Base-by-base conservation (phyloP, 2,329 filamentous ascomycete genomes). In the Fusarium phyllophilum region DNA sequence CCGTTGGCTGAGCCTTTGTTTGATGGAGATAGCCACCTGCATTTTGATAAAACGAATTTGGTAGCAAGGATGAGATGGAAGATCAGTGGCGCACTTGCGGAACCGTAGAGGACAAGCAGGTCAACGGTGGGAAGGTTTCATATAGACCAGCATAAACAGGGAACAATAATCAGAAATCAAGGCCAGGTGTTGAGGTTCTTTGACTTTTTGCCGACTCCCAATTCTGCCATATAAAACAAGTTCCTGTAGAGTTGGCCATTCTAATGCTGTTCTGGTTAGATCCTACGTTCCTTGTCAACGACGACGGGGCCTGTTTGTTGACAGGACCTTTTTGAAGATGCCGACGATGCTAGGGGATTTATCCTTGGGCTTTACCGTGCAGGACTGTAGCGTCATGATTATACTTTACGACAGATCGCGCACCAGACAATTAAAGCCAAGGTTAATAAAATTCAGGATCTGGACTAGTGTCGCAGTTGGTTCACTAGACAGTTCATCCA, bases 1-100 rank as follows among this genome's bases (percentile, higher is more conserved):
- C 64, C 51, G 56, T 52, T 60, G 61, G 54, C 61, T 51, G 46
- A 68, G 63, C 65, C 46, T 73, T 58, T 54, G 64, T 55, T 66
- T 70, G 62, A 74, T 64, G 63, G 65, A 61, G 58, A 72, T 70
- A 55, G 66, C 59, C 60, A 69, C 55, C 52, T 68, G 63, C 68
- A 70, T 62, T 67, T 74, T 65, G 75, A 75, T 66, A 62, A 61
- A 58, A 63, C 67, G 49, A 62, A 51, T 68, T 55, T 49, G 64
- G 65, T 51, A 67, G 62, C 65, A 72, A 73, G 70, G 60, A 65
- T 60, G 64, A 66, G 46, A 49, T 69, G 42, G 45, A 57, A 72
- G 41, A 38, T 63, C 49, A 68, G 58, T 64, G 67, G 67, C 67
- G 38, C 31, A 54, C 39, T 51, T 55, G 56, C 34, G 48, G 58